Percentiles rank a stretch among this genome's conserved stretches.
phyloP scores from a whole-genome alignment of 75 land plant species.

The Pinus tabuliformis region DNA sequence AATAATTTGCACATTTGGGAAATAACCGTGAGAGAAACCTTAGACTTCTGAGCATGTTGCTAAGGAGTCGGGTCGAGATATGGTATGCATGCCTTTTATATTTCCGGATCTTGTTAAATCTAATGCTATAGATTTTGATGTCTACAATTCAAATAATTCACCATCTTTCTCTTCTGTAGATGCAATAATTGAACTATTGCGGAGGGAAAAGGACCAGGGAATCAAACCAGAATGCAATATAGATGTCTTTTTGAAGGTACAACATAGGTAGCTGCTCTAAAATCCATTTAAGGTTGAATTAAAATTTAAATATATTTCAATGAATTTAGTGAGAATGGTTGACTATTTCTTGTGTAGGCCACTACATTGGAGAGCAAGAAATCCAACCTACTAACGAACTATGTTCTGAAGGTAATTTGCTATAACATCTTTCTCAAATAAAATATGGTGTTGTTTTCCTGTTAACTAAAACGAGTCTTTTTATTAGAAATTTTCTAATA shows the following conservation, averaged over 20 bases:
- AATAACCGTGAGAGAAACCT: constrained; percentile 82
- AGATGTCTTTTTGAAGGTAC: constrained; percentile 55
- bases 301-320: too few species aligned
- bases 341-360: constrained; percentile 57
- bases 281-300: too few species aligned
- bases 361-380: constrained; percentile 45
- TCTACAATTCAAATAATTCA: neutral
- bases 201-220: constrained; percentile 46
- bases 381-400: constrained; percentile 51
- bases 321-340: neutral
- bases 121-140: neutral
- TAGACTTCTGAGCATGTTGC: constrained; percentile 76
- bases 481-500: too few species aligned
- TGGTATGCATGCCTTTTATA: constrained; percentile 20
- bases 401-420: constrained; percentile 51
- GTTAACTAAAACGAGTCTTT: too few species aligned
- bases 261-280: neutral
- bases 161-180: constrained; percentile 14
- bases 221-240: constrained; percentile 53
- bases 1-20: constrained; percentile 76
- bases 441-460: too few species aligned
- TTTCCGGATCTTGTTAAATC: neutral
- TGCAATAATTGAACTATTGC: constrained; percentile 33
- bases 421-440: too few species aligned
- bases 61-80: constrained; percentile 75